Evolutionary conservation across 1,139 yeast species (phyloP), one percentile per base, ranked within the genome.

Genomic region (Sporopachydermia cereana): DNA sequence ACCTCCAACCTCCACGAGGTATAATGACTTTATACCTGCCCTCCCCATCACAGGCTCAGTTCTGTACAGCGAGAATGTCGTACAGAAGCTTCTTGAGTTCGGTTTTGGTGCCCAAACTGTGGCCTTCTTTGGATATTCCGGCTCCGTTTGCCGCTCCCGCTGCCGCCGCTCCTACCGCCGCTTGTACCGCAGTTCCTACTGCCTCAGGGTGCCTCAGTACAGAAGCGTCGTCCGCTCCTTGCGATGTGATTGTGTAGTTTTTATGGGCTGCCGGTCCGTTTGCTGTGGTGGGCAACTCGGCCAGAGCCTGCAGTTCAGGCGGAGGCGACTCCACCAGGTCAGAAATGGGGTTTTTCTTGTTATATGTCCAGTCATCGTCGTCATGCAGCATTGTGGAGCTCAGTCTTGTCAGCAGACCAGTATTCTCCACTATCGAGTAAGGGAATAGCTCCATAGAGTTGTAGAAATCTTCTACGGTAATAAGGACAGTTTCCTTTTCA

Each of bases 51-150:
- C n/a, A 34, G 17, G 17, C 18, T 34, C 39, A 34, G n/a, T 34
- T 34, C 17, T 34, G n/a, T 16, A 34, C 39, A 9, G 63, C 56
- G 22, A 66, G 51, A 24, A 72, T 63, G 49, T 81, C 89, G 61
- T 77, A 80, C 41, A 83, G 68, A 45, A 82, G 67, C 84, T 86
- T 77, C 53, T 78, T 76, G 50, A 83, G 64, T 57, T 83, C 93
- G 50, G 80, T 83, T 23, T 76, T 71, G 0, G 80, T 69, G 3
- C 89, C 89, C 36, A 76, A 63, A 55, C 74, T 76, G 5, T 45
- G 39, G 18, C 46, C 55, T 53, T 57, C 61, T n/a, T n/a, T n/a
- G n/a, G n/a, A n/a, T n/a, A n/a, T n/a, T n/a, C n/a, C n/a, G n/a
- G n/a, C n/a, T n/a, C n/a, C n/a, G n/a, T n/a, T n/a, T n/a, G n/a